Evolutionary conservation across 495 filamentous ascomycete species (phyloP), one percentile per base, ranked within the genome.

Genomic region (Xanthoparmelia taractica): DNA sequence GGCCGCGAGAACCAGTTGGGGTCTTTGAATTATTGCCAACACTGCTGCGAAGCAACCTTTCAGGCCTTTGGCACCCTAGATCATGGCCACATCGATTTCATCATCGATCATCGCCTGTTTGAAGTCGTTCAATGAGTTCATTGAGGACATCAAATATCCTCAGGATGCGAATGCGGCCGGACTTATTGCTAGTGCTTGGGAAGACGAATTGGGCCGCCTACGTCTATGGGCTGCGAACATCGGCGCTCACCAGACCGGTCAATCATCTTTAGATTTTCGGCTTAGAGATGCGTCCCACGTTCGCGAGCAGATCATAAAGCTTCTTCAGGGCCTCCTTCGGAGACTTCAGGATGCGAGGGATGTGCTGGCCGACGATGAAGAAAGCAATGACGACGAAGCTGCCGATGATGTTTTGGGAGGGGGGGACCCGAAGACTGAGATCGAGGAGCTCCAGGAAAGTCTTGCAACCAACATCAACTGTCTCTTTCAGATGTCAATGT

Each of bases 211-310:
- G 8, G 73, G 72, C 4, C 64, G 72, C 17, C 65, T 76, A n/a
- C 68, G 68, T 20, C 60, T 74, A 3, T 76, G 74, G 74, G 66
- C 74, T 27, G 67, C 66, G 13, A 74, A 75, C 66, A 65, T 69
- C 48, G 73, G 73, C 29, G 74, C 70, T 34, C 73, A 75, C 47
- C 41, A 63, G 37, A 66, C 34, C 20, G 70, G 70, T 25, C 58
- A 61, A 59, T 64, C 61, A 20, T 69, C 67, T 27, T 29, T 69
- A 47, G 60, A 69, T 40, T 69, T 48, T 20, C 17, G 18, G 2
- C 41, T 45, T 8, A 17, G 67, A 27, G 40, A 57, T 55, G 23
- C 55, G 8, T 17, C 41, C 8, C 38, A 41, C 38, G 17, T 41
- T 18, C 38, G 38, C 38, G 38, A 41, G 13, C 38, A 41, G 17